Percentiles rank a stretch among this genome's conserved stretches.
Evolutionary conservation across 345 rosid genomes (phyloP).

Genomic region (Sonneratia caseolaris): DNA sequence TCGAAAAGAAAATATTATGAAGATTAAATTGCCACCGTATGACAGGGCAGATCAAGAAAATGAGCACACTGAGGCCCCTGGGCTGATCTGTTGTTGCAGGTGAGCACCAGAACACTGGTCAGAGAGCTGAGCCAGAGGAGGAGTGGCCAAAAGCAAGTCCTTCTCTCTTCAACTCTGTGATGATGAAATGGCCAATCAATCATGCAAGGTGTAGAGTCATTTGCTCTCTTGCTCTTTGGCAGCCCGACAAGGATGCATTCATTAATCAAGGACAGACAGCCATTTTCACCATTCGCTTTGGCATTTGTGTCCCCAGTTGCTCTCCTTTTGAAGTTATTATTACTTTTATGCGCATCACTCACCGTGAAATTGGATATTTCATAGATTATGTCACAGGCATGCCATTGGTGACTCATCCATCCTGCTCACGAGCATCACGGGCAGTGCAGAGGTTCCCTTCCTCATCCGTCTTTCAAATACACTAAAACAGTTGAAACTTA

Average conservation of each 20-base stretch:
- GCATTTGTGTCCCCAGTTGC: constrained; percentile 8
- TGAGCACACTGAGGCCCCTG: neutral
- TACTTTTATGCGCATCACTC: neutral
- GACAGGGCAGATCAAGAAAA: neutral
- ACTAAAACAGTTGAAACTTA: neutral
- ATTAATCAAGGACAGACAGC: constrained; percentile 25
- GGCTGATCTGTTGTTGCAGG: neutral
- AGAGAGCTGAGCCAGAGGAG: neutral
- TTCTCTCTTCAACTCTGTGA: neutral
- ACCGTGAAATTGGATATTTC: neutral
- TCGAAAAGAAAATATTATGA: neutral
- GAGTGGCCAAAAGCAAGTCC: neutral
- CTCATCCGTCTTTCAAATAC: neutral
- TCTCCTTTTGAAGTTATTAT: neutral
- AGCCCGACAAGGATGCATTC: constrained; percentile 25
- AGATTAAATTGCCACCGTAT: neutral
- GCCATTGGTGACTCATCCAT: neutral
- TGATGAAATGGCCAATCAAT: constrained; percentile 10
- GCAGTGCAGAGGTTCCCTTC: neutral
- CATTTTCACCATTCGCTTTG: constrained; percentile 32
- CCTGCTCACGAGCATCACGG: neutral
- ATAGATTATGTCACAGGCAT: neutral
- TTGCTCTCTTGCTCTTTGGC: constrained; percentile 12
- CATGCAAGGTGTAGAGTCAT: constrained; percentile 6
- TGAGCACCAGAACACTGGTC: neutral